These are phyloP conservation scores for Rhizopus delemar DNA, from an alignment of 371 early-diverging fungal species.

Conservation along the genomic window DNA sequence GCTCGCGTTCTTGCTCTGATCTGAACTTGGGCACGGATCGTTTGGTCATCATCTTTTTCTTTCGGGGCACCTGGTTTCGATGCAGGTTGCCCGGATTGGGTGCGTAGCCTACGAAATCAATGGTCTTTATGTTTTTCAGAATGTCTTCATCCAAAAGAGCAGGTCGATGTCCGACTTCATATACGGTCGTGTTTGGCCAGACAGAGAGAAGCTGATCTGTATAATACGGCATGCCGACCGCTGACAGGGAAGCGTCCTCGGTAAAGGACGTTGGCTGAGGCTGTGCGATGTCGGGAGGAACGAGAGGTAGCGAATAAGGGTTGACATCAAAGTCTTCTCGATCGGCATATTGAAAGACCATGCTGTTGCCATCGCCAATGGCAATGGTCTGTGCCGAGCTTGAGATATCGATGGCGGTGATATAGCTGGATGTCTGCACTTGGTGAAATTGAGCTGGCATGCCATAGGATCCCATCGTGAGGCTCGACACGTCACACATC, in stretches of 20 bases:
- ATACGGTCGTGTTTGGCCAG: slow-evolving; percentile 66
- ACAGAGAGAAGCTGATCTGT: slow-evolving; percentile 72
- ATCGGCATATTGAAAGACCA: slow-evolving; percentile 70
- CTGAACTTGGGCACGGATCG: slow-evolving; percentile 80
- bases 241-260: slow-evolving; percentile 75
- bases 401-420: slow-evolving; percentile 73
- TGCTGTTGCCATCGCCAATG: slow-evolving; percentile 71
- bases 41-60: slow-evolving; percentile 39
- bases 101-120: slow-evolving; percentile 91
- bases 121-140: slow-evolving; percentile 76
- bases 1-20: slow-evolving; percentile 79
- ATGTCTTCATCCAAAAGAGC: slow-evolving; percentile 74
- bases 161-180: slow-evolving; percentile 70
- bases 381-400: slow-evolving; percentile 73
- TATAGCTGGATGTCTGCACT: slow-evolving; percentile 63
- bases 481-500: slow-evolving; percentile 69
- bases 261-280: slow-evolving; percentile 50
- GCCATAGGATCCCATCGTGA: slow-evolving; percentile 48
- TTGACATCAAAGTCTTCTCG: slow-evolving; percentile 68
- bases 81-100: slow-evolving; percentile 76
- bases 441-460: slow-evolving; percentile 70
- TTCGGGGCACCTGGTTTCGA: slow-evolving; percentile 75
- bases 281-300: slow-evolving; percentile 58
- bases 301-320: slow-evolving; percentile 65
- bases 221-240: slow-evolving; percentile 82